Conservation (phyloP, 768 basidiomycete genomes). For the Chalciporus piperatus region DNA sequence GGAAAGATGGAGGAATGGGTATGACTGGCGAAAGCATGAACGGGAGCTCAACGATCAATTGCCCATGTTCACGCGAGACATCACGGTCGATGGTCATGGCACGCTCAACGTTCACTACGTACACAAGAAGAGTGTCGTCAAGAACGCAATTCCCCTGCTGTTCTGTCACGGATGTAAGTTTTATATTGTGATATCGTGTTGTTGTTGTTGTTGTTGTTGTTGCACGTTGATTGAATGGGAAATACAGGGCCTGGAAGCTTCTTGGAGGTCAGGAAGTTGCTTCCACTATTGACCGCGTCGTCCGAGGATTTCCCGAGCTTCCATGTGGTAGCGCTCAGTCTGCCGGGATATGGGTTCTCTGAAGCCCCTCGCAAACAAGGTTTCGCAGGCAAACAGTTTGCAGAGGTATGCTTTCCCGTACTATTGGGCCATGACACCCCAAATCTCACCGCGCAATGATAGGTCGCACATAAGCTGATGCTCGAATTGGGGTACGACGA, state of each 20-base stretch:
- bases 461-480: constrained; percentile 51
- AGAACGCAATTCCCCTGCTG: constrained; percentile 53
- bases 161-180: constrained; percentile 59
- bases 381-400: constrained; percentile 49
- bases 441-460: constrained; percentile 5
- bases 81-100: constrained; percentile 47
- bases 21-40: constrained; percentile 57
- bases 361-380: constrained; percentile 52
- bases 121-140: constrained; percentile 46
- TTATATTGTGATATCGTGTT: not conserved
- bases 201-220: no score
- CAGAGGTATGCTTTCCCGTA: constrained; percentile 39
- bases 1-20: constrained; percentile 49
- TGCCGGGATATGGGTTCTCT: constrained; percentile 65
- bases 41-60: constrained; percentile 47
- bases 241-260: constrained; percentile 60
- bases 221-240: not conserved
- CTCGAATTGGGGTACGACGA: constrained; percentile 44
- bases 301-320: constrained; percentile 50
- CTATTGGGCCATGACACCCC: no score
- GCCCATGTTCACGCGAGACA: constrained; percentile 53
- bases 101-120: constrained; percentile 56
- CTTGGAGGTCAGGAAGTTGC: constrained; percentile 53
- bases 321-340: constrained; percentile 56
- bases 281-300: constrained; percentile 47